Evolutionary conservation across 108 stramenopile genomes (phyloP).

Genomic region (Cyclotella kingstonii): DNA sequence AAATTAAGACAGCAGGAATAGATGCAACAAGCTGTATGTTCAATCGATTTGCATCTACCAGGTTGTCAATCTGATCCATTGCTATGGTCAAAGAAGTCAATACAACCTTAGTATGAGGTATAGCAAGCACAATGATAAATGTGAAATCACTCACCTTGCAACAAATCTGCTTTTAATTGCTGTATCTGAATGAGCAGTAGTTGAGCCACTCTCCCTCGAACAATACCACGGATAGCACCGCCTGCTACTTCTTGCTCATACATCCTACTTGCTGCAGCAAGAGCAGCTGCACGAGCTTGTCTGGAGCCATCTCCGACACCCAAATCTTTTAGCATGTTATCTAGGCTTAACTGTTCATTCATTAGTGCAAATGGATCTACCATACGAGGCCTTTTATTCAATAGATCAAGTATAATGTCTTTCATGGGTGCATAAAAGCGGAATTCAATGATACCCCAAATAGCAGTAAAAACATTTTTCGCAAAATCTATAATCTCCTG

Average conservation of each 20-base stretch:
- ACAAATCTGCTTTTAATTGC: constrained; percentile 75
- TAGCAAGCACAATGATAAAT: not conserved
- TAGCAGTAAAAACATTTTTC: constrained; percentile 29
- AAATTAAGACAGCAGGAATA: constrained; percentile 67
- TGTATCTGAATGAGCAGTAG: constrained; percentile 81
- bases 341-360: constrained; percentile 67
- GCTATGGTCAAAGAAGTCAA: constrained; percentile 19
- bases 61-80: constrained; percentile 69
- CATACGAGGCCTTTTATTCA: constrained; percentile 52
- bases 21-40: constrained; percentile 75
- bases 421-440: constrained; percentile 70
- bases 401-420: constrained; percentile 60
- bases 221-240: constrained; percentile 58
- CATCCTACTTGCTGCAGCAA: constrained; percentile 54
- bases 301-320: constrained; percentile 77
- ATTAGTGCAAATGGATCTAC: constrained; percentile 59
- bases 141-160: constrained; percentile 26
- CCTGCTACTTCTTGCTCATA: constrained; percentile 63
- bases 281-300: constrained; percentile 47
- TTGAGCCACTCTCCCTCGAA: constrained; percentile 59
- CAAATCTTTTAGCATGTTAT: constrained; percentile 76
- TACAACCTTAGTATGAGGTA: not conserved
- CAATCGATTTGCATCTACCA: constrained; percentile 71
- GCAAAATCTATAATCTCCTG: constrained; percentile 50
- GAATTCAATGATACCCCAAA: constrained; percentile 59